A percentile compares a stretch with the other conserved stretches of the same genome.
phyloP scores from a whole-genome alignment of 495 filamentous ascomycete genomes.

The Penicillium coprophilum region DNA sequence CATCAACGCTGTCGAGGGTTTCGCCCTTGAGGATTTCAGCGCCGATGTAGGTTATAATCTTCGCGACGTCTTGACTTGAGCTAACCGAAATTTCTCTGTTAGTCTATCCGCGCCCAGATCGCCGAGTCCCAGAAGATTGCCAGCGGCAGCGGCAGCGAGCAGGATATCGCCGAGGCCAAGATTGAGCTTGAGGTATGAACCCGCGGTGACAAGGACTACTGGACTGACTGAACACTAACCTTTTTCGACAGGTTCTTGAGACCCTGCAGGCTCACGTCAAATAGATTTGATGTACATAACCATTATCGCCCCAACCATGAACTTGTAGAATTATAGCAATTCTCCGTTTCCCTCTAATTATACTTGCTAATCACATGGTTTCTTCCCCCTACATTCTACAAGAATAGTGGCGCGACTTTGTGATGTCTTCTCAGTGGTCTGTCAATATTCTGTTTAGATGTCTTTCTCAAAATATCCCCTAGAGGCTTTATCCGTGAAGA shows the following conservation, averaged over 20 bases:
- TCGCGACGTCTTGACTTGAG: conserved; percentile 7
- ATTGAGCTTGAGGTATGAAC: conserved; percentile 89
- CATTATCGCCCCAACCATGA: conserved; percentile 34
- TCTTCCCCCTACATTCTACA: conserved; percentile 6
- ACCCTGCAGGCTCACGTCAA: conserved; percentile 73
- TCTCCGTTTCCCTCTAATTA: conserved; percentile 26
- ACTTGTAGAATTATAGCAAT: conserved; percentile 49
- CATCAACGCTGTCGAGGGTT: conserved; percentile 98
- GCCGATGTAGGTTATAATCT: conserved; percentile 56
- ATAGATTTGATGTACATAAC: conserved; percentile 57
- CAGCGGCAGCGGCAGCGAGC: conserved; percentile 86
- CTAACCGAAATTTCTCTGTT: conserved; percentile 14
- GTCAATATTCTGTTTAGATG: no score
- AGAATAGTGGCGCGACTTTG: no score
- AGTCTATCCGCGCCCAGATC: conserved; percentile 59
- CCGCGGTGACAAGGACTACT: background rate
- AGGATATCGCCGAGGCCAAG: conserved; percentile 97
- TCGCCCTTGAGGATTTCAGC: conserved; percentile 92
- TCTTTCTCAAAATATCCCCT: no score
- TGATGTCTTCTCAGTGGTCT: no score
- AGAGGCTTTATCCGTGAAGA: no score
- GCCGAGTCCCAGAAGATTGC: conserved; percentile 94
- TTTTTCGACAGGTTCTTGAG: conserved; percentile 60
- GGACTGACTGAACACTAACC: conserved; percentile 15
- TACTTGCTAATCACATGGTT: conserved; percentile 9